Percentiles rank a stretch among this genome's conserved stretches.
phyloP scores from a whole-genome alignment of 768 basidiomycete species.

The Boletellus emodensis region DNA sequence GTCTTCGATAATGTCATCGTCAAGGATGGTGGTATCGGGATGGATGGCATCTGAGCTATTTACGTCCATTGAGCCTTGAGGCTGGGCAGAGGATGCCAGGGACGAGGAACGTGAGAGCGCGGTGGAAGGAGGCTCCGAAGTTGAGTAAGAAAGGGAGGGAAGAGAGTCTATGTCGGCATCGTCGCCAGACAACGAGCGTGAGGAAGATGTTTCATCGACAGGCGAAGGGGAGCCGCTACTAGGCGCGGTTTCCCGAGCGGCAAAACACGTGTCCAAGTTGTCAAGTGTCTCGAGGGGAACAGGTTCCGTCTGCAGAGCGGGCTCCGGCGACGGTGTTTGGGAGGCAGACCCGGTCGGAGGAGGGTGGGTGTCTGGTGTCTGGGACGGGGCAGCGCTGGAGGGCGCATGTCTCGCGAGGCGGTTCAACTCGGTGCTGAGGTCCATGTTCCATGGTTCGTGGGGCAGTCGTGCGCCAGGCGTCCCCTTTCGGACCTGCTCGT shows the following conservation, averaged over 20 bases:
- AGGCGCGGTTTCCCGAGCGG: conserved; percentile 5
- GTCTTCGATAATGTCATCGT: conserved; percentile 16
- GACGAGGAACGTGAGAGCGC: conserved; percentile 45
- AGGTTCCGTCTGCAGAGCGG: background rate
- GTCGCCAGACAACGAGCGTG: conserved; percentile 20
- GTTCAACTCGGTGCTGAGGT: conserved; percentile 16
- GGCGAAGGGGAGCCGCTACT: conserved; percentile 3
- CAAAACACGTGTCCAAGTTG: conserved; percentile 5
- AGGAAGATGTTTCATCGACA: conserved; percentile 19
- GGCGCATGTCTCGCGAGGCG: conserved; percentile 2
- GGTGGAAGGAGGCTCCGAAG: conserved; percentile 32
- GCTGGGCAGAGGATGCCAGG: conserved; percentile 32
- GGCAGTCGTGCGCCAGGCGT: conserved; percentile 41
- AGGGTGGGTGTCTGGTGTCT: background rate
- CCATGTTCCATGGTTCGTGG: conserved; percentile 39
- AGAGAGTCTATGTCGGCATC: conserved; percentile 31
- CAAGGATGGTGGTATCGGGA: background rate
- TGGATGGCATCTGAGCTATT: conserved; percentile 15
- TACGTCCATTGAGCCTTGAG: conserved; percentile 16
- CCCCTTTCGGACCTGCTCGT: conserved; percentile 36
- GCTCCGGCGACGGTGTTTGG: background rate
- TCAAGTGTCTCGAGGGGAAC: too few species aligned
- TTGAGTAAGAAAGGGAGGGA: conserved; percentile 31
- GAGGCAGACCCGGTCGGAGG: background rate
- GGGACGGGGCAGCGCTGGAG: background rate